phyloP scores from a whole-genome alignment of 495 filamentous ascomycete species.

The Durotheca rogersii region DNA sequence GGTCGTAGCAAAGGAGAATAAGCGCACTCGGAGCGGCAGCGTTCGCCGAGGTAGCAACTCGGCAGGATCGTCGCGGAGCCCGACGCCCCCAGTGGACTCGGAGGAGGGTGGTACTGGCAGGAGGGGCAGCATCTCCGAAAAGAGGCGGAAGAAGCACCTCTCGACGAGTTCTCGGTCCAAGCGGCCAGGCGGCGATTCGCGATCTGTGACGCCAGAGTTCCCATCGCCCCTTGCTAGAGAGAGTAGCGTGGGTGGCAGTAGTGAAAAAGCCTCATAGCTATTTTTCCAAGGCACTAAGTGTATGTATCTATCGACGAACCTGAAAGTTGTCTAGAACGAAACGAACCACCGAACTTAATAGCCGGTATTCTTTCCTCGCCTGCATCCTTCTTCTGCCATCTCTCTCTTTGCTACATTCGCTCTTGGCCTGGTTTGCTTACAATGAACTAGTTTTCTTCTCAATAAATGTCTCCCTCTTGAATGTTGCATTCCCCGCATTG shows the following conservation, averaged over 20 bases:
- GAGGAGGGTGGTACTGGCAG: conserved; percentile 43
- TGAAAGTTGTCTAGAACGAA: no score
- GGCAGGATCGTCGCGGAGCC: conserved; percentile 47
- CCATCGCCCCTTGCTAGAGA: conserved; percentile 52
- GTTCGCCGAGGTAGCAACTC: conserved; percentile 51
- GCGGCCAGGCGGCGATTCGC: conserved; percentile 44
- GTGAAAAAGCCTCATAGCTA: conserved; percentile 4
- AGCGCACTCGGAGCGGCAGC: conserved; percentile 50
- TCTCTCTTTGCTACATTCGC: no score
- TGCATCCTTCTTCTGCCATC: no score
- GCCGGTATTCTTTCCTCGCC: no score
- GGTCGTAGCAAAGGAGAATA: conserved; percentile 43
- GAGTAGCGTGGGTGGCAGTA: conserved; percentile 44
- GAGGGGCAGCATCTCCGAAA: conserved; percentile 52
- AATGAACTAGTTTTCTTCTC: no score
- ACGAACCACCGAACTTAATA: no score
- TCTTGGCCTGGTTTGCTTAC: no score
- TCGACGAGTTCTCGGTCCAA: conserved; percentile 36
- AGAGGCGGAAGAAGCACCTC: conserved; percentile 48
- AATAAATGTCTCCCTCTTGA: no score
- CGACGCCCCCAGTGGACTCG: conserved; percentile 50
- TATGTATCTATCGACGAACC: no score
- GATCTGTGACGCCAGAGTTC: conserved; percentile 53
- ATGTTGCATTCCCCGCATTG: no score
- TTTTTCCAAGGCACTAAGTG: background rate